A percentile compares a stretch with the other conserved stretches of the same genome.
phyloP scores from a whole-genome alignment of 345 rosid genomes.

The Melastoma malabathricum region DNA sequence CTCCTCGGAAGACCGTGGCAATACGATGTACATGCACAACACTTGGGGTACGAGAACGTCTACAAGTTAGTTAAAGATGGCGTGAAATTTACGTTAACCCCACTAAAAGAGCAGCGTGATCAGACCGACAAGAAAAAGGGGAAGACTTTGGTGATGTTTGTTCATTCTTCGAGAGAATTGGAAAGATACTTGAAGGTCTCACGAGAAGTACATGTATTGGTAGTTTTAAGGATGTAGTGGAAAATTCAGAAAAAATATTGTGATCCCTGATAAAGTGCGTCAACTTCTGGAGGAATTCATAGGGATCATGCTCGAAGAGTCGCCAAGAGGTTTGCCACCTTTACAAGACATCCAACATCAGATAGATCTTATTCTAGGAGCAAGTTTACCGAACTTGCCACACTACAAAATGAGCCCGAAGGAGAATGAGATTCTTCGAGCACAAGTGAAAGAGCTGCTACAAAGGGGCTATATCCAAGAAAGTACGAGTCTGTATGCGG shows the following conservation, averaged over 20 bases:
- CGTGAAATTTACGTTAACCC: background rate
- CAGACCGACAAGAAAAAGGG: too few relatives aligned
- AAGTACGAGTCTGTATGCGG: conserved; percentile 6
- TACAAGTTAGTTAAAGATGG: background rate
- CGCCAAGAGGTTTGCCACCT: background rate
- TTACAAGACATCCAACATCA: conserved; percentile 5
- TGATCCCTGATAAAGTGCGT: background rate
- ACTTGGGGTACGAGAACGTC: background rate
- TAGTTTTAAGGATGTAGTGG: too few relatives aligned
- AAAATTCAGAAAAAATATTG: too few relatives aligned
- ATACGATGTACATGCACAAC: conserved; percentile 1
- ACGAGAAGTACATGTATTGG: too few relatives aligned
- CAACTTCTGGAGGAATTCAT: background rate
- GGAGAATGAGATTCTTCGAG: conserved; percentile 1
- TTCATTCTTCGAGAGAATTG: too few relatives aligned
- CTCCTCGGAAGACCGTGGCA: conserved; percentile 6
- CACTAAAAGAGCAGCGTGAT: background rate
- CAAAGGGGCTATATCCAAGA: background rate
- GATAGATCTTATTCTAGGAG: conserved; percentile 3
- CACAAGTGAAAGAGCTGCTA: conserved; percentile 1
- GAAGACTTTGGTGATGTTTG: too few relatives aligned
- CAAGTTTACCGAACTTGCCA: conserved; percentile 3
- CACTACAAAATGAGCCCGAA: conserved; percentile 7
- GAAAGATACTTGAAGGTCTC: too few relatives aligned
- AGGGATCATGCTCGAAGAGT: background rate